Conservation (phyloP, 768 basidiomycete species). For the Termitomyces sp. region DNA sequence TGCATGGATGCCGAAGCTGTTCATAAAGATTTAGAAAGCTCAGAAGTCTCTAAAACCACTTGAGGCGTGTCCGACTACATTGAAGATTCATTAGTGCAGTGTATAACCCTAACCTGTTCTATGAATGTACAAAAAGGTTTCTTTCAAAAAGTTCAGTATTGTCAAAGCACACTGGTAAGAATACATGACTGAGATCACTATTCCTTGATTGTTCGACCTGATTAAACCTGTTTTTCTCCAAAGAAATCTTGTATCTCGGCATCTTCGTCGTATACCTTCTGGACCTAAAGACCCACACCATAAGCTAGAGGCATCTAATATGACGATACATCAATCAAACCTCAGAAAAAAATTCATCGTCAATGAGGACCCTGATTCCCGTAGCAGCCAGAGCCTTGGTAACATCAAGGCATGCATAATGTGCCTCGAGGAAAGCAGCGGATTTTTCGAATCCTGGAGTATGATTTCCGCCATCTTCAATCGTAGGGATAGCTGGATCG, state of each 20-base stretch:
- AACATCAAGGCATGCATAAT: slow-evolving; percentile 60
- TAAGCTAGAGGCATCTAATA: background rate
- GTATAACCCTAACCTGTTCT: background rate
- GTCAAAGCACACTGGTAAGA: background rate
- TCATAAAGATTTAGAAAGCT: background rate
- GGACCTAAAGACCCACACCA: background rate
- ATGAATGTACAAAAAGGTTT: too few relatives aligned
- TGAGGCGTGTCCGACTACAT: background rate
- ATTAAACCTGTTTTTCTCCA: slow-evolving; percentile 31
- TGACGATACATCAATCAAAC: background rate
- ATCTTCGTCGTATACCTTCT: slow-evolving; percentile 3
- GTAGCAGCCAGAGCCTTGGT: slow-evolving; percentile 68
- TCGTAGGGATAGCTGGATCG: slow-evolving; percentile 65
- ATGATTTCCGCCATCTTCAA: slow-evolving; percentile 70
- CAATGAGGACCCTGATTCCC: slow-evolving; percentile 64
- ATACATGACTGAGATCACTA: slow-evolving; percentile 8
- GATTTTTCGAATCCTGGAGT: slow-evolving; percentile 59
- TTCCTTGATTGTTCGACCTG: slow-evolving; percentile 17
- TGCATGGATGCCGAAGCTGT: background rate
- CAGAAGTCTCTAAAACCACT: background rate
- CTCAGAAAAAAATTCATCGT: slow-evolving; percentile 49
- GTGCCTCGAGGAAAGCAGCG: slow-evolving; percentile 55
- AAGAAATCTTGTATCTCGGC: background rate
- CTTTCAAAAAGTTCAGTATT: background rate
- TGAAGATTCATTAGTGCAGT: background rate